A percentile compares a stretch with the other conserved stretches of the same genome.
Evolutionary conservation across 2,329 filamentous ascomycete species (phyloP).

Genomic region (Purpureocillium takamizusanense): DNA sequence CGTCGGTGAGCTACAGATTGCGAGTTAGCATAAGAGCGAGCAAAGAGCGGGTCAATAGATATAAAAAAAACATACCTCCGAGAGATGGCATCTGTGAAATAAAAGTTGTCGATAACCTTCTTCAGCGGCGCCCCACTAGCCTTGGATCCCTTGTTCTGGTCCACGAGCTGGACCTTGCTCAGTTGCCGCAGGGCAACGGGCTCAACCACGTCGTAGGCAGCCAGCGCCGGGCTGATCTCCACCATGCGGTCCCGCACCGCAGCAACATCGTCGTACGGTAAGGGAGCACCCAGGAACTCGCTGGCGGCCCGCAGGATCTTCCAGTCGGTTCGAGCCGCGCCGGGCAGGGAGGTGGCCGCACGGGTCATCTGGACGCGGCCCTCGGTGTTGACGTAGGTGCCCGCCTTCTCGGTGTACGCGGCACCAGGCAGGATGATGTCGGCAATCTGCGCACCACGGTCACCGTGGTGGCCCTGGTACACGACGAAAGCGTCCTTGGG

Average conservation of each 20-base stretch:
- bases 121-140: conserved; percentile 64
- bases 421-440: conserved; percentile 90
- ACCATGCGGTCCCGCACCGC: conserved; percentile 86
- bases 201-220: conserved; percentile 87
- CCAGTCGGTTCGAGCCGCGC: conserved; percentile 92
- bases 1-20: conserved; percentile 85
- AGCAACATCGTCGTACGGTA: conserved; percentile 90
- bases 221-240: conserved; percentile 84
- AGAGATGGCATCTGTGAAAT: conserved; percentile 94
- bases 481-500: conserved; percentile 94
- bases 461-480: conserved; percentile 97
- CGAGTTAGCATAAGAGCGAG: neutral
- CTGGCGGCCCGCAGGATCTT: conserved; percentile 93
- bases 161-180: conserved; percentile 90
- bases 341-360: conserved; percentile 78
- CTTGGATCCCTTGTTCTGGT: conserved; percentile 87
- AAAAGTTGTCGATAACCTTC: conserved; percentile 91
- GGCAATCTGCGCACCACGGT: conserved; percentile 83
- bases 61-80: conserved; percentile 59
- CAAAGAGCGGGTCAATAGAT: conserved; percentile 7
- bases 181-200: conserved; percentile 62
- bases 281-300: conserved; percentile 78
- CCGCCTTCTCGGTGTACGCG: conserved; percentile 94
- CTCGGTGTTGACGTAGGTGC: conserved; percentile 96
- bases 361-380: conserved; percentile 92